Conservation (phyloP, 768 basidiomycete genomes). For the Boletellus ananas region DNA sequence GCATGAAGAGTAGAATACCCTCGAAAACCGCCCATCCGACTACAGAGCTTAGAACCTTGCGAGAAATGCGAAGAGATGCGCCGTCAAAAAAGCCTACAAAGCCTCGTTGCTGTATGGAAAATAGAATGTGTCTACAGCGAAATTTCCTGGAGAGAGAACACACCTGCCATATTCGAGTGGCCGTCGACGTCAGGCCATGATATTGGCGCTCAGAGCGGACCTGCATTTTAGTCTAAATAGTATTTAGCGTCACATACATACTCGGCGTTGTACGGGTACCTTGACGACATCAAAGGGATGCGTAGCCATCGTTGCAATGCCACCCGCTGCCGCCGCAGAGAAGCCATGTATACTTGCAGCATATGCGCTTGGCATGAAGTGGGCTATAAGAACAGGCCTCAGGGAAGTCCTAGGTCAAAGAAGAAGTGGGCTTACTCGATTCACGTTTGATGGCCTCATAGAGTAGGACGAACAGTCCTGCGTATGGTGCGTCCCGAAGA, state of each 20-base stretch:
- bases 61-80: slow-evolving; percentile 71
- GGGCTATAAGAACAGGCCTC: slow-evolving; percentile 29
- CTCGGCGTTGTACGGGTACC: slow-evolving; percentile 37
- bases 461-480: slow-evolving; percentile 82
- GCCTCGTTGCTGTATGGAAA: slow-evolving; percentile 65
- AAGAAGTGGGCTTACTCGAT: slow-evolving; percentile 43
- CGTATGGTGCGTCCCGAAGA: slow-evolving; percentile 91
- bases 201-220: slow-evolving; percentile 78
- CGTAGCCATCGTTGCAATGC: slow-evolving; percentile 78
- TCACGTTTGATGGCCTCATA: slow-evolving; percentile 86
- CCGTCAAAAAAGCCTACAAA: slow-evolving; percentile 82
- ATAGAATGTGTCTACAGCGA: background rate
- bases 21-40: slow-evolving; percentile 94
- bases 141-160: slow-evolving; percentile 17
- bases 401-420: slow-evolving; percentile 2
- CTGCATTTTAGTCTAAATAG: slow-evolving; percentile 80
- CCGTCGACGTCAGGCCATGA: slow-evolving; percentile 63
- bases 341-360: slow-evolving; percentile 55
- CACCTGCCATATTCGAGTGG: slow-evolving; percentile 66
- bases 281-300: slow-evolving; percentile 96
- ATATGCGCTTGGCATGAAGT: slow-evolving; percentile 39
- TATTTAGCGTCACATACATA: slow-evolving; percentile 1
- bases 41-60: slow-evolving; percentile 85
- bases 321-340: slow-evolving; percentile 77
- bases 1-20: slow-evolving; percentile 61